A percentile compares a stretch with the other conserved stretches of the same genome.
phyloP scores from a whole-genome alignment of 495 filamentous ascomycete genomes.

The Aspergillus heteromorphus region DNA sequence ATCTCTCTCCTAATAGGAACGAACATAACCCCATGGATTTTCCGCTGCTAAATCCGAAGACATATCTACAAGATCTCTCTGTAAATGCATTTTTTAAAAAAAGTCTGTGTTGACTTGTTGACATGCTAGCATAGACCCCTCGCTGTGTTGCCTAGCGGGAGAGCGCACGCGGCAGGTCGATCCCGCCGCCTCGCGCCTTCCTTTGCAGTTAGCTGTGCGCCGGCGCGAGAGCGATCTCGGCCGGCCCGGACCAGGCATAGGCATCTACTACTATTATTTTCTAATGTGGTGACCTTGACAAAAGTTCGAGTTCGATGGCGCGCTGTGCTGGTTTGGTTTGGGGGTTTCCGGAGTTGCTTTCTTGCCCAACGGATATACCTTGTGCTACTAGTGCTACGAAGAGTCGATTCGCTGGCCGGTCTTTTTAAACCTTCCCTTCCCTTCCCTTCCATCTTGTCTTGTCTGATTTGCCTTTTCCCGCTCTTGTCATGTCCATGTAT shows the following conservation, averaged over 20 bases:
- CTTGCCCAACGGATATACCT: constrained; percentile 15
- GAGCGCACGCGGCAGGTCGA: too few species aligned
- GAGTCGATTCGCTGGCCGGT: neutral
- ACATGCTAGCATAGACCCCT: neutral
- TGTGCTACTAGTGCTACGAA: constrained; percentile 9
- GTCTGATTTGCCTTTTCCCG: neutral
- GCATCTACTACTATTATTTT: neutral
- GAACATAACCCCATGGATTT: neutral
- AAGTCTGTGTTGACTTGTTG: neutral
- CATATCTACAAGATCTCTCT: neutral
- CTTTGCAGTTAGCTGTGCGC: too few species aligned
- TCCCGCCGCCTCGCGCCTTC: too few species aligned
- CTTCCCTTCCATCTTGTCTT: neutral
- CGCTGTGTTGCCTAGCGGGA: too few species aligned
- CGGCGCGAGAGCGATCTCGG: neutral
- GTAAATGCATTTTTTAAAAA: neutral
- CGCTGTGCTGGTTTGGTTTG: neutral
- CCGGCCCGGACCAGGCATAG: neutral
- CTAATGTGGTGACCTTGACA: constrained; percentile 8
- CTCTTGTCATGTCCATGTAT: too few species aligned
- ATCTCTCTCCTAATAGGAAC: neutral
- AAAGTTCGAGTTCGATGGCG: constrained; percentile 16
- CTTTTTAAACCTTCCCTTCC: too few species aligned
- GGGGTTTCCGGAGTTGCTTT: constrained; percentile 11
- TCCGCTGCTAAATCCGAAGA: neutral